Conservation (phyloP, 2,329 filamentous ascomycete species). For the Didymella exigua region DNA sequence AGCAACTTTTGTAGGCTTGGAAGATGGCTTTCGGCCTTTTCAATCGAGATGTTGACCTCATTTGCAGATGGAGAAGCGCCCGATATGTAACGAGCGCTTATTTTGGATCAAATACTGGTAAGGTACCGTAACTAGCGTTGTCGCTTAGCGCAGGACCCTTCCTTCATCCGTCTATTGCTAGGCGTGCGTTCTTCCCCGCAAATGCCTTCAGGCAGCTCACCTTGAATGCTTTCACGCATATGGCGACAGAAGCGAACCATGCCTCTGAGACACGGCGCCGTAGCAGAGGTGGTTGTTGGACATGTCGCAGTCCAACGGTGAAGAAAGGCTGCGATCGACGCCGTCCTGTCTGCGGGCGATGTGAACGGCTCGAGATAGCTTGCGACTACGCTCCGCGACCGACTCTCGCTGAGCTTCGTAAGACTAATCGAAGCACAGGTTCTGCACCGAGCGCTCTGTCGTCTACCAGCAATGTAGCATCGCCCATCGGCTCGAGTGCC, state of each 20-base stretch:
- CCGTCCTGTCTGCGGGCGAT: conserved; percentile 20
- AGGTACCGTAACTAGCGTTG: neutral
- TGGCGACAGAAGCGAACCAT: conserved; percentile 4
- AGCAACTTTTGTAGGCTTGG: conserved; percentile 1
- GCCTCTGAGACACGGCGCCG: neutral
- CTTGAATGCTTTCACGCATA: neutral
- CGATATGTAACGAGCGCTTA: conserved; percentile 13
- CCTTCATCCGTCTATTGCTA: neutral
- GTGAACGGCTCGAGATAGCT: conserved; percentile 6
- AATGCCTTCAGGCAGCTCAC: neutral
- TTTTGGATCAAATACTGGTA: neutral
- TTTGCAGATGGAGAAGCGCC: neutral
- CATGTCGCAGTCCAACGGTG: conserved; percentile 20
- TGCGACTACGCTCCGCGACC: conserved; percentile 23
- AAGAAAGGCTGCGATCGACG: conserved; percentile 23
- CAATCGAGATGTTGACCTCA: neutral
- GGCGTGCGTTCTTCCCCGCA: neutral
- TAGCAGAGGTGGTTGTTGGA: conserved; percentile 23
- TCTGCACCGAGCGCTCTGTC: neutral
- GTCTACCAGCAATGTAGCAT: conserved; percentile 43
- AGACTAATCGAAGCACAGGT: neutral
- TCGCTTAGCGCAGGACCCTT: neutral
- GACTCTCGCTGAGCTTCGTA: conserved; percentile 21
- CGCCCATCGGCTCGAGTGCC: neutral
- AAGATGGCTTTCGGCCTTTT: neutral